Evolutionary conservation across 129 eudicot genomes (phyloP).

Genomic region (Artemisia argyi): DNA sequence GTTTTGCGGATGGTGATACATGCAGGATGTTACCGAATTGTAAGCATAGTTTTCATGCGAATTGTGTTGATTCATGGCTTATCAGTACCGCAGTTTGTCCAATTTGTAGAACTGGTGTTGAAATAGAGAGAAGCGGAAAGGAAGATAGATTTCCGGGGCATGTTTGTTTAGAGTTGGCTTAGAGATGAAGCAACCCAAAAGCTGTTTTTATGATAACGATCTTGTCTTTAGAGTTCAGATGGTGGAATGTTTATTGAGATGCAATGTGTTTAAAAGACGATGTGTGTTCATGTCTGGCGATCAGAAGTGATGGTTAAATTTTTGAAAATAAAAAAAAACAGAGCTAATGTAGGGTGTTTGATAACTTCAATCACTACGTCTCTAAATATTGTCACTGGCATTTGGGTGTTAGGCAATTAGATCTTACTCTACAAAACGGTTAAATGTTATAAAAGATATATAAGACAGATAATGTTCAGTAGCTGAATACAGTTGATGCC

Average conservation of each 20-base stretch:
- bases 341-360: neutral
- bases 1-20: conserved; percentile 50
- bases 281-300: too few species aligned
- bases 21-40: conserved; percentile 58
- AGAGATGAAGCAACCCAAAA: neutral
- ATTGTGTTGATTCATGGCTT: conserved; percentile 57
- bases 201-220: neutral
- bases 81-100: conserved; percentile 48
- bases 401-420: too few species aligned
- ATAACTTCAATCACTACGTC: neutral
- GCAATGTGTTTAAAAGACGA: neutral
- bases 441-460: neutral
- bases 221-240: neutral
- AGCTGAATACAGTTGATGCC: neutral
- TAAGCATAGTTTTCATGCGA: conserved; percentile 49
- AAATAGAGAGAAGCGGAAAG: conserved; percentile 4
- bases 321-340: neutral
- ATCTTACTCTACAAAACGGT: neutral
- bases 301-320: neutral
- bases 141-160: conserved; percentile 18
- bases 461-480: neutral
- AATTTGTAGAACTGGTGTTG: conserved; percentile 44
- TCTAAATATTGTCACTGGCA: neutral
- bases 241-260: neutral
- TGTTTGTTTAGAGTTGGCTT: conserved; percentile 25